Base-by-base conservation (phyloP, 2,329 filamentous ascomycete species). In the Trichoderma citrinoviride region DNA sequence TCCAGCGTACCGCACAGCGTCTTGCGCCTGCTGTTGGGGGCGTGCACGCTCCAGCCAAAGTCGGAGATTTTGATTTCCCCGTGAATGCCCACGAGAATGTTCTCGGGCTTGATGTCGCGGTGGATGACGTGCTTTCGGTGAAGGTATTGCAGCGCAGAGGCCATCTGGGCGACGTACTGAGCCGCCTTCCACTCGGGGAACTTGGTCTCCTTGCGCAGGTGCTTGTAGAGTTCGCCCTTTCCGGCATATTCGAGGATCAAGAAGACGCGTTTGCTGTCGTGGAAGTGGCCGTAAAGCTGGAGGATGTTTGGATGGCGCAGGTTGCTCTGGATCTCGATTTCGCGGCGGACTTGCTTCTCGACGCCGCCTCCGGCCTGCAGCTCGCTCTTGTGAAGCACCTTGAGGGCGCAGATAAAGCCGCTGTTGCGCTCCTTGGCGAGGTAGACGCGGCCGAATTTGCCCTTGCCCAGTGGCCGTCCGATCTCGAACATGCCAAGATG, bases 31-130 rank as follows among this genome's bases (percentile, higher is more conserved):
- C 94, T 96, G 78, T 96, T 97, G 29, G 95, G 95, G 5, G 95
- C 95, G 77, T 99, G 95, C 4, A 98, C 95, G 75, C 91, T 96
- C 95, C 95, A 99, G 56, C 95, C 94, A 74, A 98, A 99, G 77
- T 99, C 95, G 5, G 92, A 96, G 73, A 99, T 93, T 79, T 99
- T 99, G 80, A 99, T 93, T 82, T 99, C 95, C 70, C 93, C 95
- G 75, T 98, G 94, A 66, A 98, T 93, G 15, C 94, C 94, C 33
- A 77, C 70, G 6, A 77, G 68, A 21, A 77, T 75, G 44, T 77
- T 96, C 77, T 97, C 93, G 76, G 96, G 96, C 91, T 96, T 96
- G 58, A 75, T 75, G 44, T 72, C 71, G n/a, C 74, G 70, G 57
- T 75, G 75, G 6, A 75, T 75, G 17, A 76, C 69, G 37, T 75